A percentile compares a stretch with the other conserved stretches of the same genome.
phyloP scores from a whole-genome alignment of 371 early-diverging fungal genomes.

The Mortierella sp. region DNA sequence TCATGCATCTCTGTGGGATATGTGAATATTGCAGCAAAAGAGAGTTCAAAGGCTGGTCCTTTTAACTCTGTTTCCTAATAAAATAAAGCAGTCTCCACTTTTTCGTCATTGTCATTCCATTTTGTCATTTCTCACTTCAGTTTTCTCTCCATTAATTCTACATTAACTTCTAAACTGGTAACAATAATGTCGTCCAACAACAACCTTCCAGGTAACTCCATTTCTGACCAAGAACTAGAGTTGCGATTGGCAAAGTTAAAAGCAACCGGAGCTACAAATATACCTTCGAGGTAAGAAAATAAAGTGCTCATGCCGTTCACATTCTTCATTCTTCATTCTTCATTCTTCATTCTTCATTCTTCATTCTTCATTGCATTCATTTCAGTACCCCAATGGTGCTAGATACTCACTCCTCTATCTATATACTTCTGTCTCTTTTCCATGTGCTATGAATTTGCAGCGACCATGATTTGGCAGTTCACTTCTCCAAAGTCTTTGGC shows the following conservation, averaged over 20 bases:
- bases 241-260: slow-evolving; percentile 40
- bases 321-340: not conserved
- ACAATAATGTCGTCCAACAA: slow-evolving; percentile 12
- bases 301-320: not conserved
- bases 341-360: not conserved
- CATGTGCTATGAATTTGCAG: slow-evolving; percentile 1
- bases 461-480: slow-evolving; percentile 41
- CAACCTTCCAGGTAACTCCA: not conserved
- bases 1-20: not conserved
- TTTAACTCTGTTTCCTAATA: not conserved
- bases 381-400: not conserved
- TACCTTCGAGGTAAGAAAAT: slow-evolving; percentile 23
- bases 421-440: not conserved
- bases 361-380: not conserved
- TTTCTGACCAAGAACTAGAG: slow-evolving; percentile 39
- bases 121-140: not conserved
- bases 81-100: not conserved
- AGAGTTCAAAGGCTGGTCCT: not conserved
- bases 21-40: not conserved
- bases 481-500: slow-evolving; percentile 55
- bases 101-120: not conserved
- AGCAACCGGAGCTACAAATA: slow-evolving; percentile 9
- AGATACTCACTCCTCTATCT: not conserved
- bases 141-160: not conserved
- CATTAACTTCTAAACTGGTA: not conserved